These are phyloP conservation scores for Fusarium azukiicola DNA, from an alignment of 2,329 filamentous ascomycete genomes.

Conservation along the genomic window DNA sequence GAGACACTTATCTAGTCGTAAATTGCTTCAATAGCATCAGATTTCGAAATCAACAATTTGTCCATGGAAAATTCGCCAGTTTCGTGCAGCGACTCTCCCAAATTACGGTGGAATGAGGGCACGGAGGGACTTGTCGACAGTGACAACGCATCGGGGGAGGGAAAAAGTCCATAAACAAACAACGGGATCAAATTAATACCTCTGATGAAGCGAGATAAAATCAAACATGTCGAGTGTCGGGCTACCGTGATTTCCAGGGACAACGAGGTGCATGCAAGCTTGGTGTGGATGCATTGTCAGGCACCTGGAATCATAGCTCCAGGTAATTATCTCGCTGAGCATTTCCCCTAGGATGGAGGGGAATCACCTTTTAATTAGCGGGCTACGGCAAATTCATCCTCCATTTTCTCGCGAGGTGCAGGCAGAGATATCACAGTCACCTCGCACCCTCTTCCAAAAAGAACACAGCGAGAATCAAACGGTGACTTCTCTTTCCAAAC, in stretches of 20 bases:
- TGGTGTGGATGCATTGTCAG: not conserved
- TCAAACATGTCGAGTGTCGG: not conserved
- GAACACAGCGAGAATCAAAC: not conserved
- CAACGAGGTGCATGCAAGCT: not conserved
- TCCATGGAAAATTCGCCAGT: not conserved
- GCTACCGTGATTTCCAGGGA: not conserved
- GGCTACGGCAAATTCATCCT: not conserved
- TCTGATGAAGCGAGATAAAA: not conserved
- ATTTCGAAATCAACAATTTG: not conserved
- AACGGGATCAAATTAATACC: not conserved
- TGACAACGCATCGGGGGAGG: not conserved
- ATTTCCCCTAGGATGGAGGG: not conserved
- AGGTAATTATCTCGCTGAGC: not conserved
- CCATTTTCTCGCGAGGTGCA: not conserved
- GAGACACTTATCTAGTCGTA: not conserved
- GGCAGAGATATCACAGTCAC: not conserved
- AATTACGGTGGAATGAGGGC: not conserved
- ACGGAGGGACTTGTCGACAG: too few relatives aligned
- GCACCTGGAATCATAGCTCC: not conserved
- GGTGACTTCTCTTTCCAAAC: not conserved
- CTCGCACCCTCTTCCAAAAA: conserved; percentile 17
- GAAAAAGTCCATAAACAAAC: not conserved
- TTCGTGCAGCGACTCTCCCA: not conserved
- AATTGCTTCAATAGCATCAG: not conserved
- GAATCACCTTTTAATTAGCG: not conserved